Conservation (phyloP, 441 rosid genomes). For the Erodium texanum region DNA sequence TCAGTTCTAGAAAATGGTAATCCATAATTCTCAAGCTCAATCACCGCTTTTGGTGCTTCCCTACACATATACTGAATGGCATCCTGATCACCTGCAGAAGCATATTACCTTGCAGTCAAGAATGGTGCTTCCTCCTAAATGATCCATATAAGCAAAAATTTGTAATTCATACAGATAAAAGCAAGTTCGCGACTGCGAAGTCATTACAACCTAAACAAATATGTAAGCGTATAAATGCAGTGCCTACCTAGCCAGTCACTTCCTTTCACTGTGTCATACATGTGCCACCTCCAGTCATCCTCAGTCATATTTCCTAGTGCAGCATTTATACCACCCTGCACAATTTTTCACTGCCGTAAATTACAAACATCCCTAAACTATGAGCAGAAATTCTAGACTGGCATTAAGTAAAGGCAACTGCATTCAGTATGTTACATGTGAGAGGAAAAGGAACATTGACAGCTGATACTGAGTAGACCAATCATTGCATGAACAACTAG, state of each 20-base stretch:
- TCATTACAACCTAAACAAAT: too few relatives aligned
- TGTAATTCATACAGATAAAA: background rate
- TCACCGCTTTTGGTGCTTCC: constrained; percentile 97
- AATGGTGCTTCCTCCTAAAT: background rate
- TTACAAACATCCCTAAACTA: constrained; percentile 9
- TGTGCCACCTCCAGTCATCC: constrained; percentile 99
- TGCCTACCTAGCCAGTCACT: constrained; percentile 87
- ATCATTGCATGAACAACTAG: too few relatives aligned
- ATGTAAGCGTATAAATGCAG: background rate
- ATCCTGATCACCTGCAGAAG: constrained; percentile 81
- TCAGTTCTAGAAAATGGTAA: constrained; percentile 92
- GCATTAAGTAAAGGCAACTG: background rate
- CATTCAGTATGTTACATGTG: too few relatives aligned
- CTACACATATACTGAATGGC: constrained; percentile 95
- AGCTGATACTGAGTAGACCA: too few relatives aligned
- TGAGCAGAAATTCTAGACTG: background rate
- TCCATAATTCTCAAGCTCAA: constrained; percentile 88
- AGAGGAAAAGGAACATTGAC: too few relatives aligned
- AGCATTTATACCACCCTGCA: constrained; percentile 93
- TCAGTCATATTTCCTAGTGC: constrained; percentile 89
- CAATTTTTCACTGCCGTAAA: constrained; percentile 9
- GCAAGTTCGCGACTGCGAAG: background rate
- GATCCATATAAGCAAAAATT: background rate
- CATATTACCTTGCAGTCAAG: constrained; percentile 4
- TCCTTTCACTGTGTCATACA: constrained; percentile 97